phyloP scores from a whole-genome alignment of 148 eudicot species.

The Simmondsia chinensis region DNA sequence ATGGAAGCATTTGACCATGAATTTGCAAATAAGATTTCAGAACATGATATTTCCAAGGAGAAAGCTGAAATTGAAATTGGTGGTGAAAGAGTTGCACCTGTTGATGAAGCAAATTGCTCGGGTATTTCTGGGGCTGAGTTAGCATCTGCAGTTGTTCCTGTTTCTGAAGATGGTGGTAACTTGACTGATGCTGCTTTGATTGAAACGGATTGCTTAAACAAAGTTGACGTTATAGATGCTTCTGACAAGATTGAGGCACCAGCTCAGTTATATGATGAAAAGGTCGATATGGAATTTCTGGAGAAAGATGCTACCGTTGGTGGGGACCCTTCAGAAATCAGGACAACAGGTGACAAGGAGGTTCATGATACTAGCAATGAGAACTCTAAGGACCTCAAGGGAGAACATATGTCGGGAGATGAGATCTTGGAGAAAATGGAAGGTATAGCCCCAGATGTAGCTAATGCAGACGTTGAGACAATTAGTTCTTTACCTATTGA shows the following conservation, averaged over 20 bases:
- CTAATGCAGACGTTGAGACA: slow-evolving; percentile 7
- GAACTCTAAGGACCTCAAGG: slow-evolving; percentile 4
- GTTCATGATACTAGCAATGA: slow-evolving; percentile 8
- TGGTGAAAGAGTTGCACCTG: slow-evolving; percentile 11
- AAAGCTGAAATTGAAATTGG: slow-evolving; percentile 18
- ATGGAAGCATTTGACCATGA: slow-evolving; percentile 13
- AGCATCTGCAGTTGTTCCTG: slow-evolving; percentile 11
- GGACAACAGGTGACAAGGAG: slow-evolving; percentile 8
- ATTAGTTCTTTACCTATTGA: slow-evolving; percentile 10
- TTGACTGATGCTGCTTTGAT: slow-evolving; percentile 10
- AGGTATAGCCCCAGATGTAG: slow-evolving; percentile 18
- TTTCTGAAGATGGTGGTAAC: slow-evolving; percentile 22
- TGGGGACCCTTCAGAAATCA: slow-evolving; percentile 16
- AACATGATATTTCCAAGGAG: slow-evolving; percentile 11
- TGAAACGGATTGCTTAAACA: slow-evolving; percentile 10
- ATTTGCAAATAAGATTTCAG: slow-evolving; percentile 14
- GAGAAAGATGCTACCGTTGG: slow-evolving; percentile 20
- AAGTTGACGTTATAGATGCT: slow-evolving; percentile 13
- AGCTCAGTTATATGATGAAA: slow-evolving; percentile 18
- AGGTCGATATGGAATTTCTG: slow-evolving; percentile 8
- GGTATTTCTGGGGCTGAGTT: slow-evolving; percentile 16
- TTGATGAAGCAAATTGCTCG: slow-evolving; percentile 19
- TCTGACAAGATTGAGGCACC: slow-evolving; percentile 16
- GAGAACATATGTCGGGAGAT: slow-evolving; percentile 11
- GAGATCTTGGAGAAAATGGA: slow-evolving; percentile 18